Evolutionary conservation across 805 yeast species (phyloP).

Genomic region (Blastobotrys mokoenaii): DNA sequence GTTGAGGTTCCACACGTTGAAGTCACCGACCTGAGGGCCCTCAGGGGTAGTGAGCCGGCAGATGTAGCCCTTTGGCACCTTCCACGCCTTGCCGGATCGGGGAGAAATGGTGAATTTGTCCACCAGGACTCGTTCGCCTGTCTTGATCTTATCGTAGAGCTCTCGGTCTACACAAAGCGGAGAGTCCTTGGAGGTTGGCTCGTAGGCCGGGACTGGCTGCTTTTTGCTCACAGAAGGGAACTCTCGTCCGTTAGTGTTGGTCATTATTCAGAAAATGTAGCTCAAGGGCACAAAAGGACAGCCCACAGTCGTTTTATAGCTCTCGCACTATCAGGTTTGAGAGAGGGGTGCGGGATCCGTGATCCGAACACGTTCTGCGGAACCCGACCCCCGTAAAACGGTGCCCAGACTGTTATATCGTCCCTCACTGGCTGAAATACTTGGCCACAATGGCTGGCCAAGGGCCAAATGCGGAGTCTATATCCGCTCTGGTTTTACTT

Average conservation of each 20-base stretch:
- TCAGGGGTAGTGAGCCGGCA: slow-evolving; percentile 56
- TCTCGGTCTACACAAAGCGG: slow-evolving; percentile 43
- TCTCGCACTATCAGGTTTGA: too few species aligned
- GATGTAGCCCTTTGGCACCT: slow-evolving; percentile 51
- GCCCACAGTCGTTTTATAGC: too few species aligned
- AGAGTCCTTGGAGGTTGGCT: slow-evolving; percentile 40
- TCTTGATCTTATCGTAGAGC: slow-evolving; percentile 39
- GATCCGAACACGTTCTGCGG: too few species aligned
- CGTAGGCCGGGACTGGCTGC: slow-evolving; percentile 46
- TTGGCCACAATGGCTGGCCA: too few species aligned
- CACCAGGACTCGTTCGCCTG: slow-evolving; percentile 36
- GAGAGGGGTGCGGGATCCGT: too few species aligned
- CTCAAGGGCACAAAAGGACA: too few species aligned
- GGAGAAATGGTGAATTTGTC: slow-evolving; percentile 40
- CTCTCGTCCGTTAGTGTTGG: not conserved
- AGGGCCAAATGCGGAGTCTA: too few species aligned
- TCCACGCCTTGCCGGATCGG: slow-evolving; percentile 53
- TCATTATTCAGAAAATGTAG: too few species aligned
- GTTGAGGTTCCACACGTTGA: slow-evolving; percentile 54
- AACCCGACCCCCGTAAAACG: too few species aligned
- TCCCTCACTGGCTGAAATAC: too few species aligned
- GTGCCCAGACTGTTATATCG: too few species aligned
- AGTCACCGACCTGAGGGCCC: slow-evolving; percentile 66
- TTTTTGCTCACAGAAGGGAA: not conserved
- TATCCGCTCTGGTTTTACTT: too few species aligned